A percentile compares a stretch with the other conserved stretches of the same genome.
Conservation (phyloP, 2,329 filamentous ascomycete species). For the Fusarium scirpi region DNA sequence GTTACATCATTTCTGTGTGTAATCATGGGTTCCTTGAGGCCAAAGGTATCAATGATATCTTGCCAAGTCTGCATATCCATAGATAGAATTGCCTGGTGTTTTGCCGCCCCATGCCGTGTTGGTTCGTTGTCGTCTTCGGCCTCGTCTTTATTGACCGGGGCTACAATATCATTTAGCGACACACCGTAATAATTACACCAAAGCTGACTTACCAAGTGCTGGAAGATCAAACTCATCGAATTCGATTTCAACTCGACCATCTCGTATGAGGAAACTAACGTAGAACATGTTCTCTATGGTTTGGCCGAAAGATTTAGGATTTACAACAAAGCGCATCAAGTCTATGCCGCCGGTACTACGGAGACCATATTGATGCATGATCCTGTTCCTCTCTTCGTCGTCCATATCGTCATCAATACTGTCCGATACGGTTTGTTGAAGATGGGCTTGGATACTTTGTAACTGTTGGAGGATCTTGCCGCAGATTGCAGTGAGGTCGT, state of each 20-base stretch:
- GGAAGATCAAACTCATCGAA: conserved; percentile 80
- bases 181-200: neutral
- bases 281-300: conserved; percentile 98
- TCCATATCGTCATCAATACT: conserved; percentile 60
- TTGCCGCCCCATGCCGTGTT: conserved; percentile 66
- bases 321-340: conserved; percentile 88
- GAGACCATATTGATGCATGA: conserved; percentile 76
- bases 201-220: conserved; percentile 75
- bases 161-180: conserved; percentile 46
- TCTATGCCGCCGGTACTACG: conserved; percentile 77
- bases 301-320: conserved; percentile 90
- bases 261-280: conserved; percentile 90
- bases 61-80: conserved; percentile 89
- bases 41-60: conserved; percentile 79
- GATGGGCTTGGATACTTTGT: conserved; percentile 58
- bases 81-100: conserved; percentile 88
- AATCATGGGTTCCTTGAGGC: conserved; percentile 85
- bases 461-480: conserved; percentile 77
- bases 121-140: conserved; percentile 61
- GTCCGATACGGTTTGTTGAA: conserved; percentile 60
- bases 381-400: conserved; percentile 58
- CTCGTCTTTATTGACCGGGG: conserved; percentile 56
- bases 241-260: conserved; percentile 81
- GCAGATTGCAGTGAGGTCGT: conserved; percentile 83
- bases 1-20: conserved; percentile 77